Evolutionary conservation across 1,284 basidiomycete genomes (phyloP).

Genomic region (Cerrena zonata): DNA sequence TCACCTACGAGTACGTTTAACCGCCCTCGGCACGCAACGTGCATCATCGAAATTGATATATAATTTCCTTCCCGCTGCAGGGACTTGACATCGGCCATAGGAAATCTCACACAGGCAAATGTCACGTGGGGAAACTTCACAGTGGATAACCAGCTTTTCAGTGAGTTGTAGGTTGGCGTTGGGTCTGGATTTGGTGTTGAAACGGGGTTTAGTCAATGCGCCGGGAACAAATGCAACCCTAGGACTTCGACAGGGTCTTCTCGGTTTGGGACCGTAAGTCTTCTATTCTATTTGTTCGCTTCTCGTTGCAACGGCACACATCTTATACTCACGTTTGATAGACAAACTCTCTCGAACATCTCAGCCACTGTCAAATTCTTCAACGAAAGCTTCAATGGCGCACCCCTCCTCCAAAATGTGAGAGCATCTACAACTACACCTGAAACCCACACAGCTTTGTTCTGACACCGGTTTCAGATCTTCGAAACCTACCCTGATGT

Average conservation of each 20-base stretch:
- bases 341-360: background rate
- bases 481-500: constrained; percentile 8
- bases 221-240: constrained; percentile 12
- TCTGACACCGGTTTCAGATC: constrained; percentile 1
- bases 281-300: background rate
- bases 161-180: constrained; percentile 13
- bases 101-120: constrained; percentile 8
- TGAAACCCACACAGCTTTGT: too few species aligned
- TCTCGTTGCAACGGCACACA: background rate
- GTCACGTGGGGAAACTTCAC: constrained; percentile 19
- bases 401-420: constrained; percentile 17
- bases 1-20: constrained; percentile 3
- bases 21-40: too few species aligned
- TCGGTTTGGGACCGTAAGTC: constrained; percentile 4
- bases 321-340: background rate
- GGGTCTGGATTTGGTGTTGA: background rate
- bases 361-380: background rate
- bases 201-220: constrained; percentile 10
- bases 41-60: too few species aligned
- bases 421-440: background rate
- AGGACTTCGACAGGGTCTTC: background rate
- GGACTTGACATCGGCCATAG: background rate
- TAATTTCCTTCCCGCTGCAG: too few species aligned
- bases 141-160: constrained; percentile 16
- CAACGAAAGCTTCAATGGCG: constrained; percentile 11